Conservation (phyloP, 352 stramenopile genomes). For the Phytophthora tentaculata region DNA sequence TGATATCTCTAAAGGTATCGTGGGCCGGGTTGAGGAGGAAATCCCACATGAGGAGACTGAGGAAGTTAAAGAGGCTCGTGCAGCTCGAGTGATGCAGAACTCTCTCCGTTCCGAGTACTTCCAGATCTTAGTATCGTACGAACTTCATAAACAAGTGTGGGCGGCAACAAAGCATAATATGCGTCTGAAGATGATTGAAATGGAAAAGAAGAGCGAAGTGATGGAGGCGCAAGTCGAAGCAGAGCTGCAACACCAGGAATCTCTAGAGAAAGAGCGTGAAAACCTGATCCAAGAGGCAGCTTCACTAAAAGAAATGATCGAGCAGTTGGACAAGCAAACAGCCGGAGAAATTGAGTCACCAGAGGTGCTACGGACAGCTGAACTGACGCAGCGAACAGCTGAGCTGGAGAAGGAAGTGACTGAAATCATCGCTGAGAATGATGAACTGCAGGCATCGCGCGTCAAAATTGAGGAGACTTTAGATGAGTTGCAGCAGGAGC, state of each 20-base stretch:
- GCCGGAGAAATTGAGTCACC: conserved; percentile 64
- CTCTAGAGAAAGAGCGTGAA: conserved; percentile 67
- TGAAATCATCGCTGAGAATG: conserved; percentile 77
- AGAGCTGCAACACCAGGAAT: conserved; percentile 48
- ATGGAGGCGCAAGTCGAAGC: conserved; percentile 54
- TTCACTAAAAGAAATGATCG: conserved; percentile 62
- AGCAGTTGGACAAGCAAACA: conserved; percentile 66
- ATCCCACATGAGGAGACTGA: conserved; percentile 68
- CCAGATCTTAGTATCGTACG: conserved; percentile 71
- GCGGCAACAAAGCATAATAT: conserved; percentile 61
- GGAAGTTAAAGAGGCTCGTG: conserved; percentile 70
- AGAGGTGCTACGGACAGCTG: conserved; percentile 64
- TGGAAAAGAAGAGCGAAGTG: conserved; percentile 65
- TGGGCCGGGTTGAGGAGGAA: conserved; percentile 76
- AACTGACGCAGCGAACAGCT: conserved; percentile 56
- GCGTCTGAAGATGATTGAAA: conserved; percentile 49
- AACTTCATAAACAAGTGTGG: conserved; percentile 85
- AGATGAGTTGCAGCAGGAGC: conserved; percentile 66
- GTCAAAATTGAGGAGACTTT: conserved; percentile 59
- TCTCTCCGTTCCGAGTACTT: conserved; percentile 81
- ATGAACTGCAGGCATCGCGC: conserved; percentile 57
- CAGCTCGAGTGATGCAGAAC: conserved; percentile 62
- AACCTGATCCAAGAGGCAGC: conserved; percentile 58
- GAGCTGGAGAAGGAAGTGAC: conserved; percentile 76
- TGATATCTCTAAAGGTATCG: conserved; percentile 84